phyloP scores from a whole-genome alignment of 2,329 filamentous ascomycete genomes.

The Cryphonectria nitschkei region DNA sequence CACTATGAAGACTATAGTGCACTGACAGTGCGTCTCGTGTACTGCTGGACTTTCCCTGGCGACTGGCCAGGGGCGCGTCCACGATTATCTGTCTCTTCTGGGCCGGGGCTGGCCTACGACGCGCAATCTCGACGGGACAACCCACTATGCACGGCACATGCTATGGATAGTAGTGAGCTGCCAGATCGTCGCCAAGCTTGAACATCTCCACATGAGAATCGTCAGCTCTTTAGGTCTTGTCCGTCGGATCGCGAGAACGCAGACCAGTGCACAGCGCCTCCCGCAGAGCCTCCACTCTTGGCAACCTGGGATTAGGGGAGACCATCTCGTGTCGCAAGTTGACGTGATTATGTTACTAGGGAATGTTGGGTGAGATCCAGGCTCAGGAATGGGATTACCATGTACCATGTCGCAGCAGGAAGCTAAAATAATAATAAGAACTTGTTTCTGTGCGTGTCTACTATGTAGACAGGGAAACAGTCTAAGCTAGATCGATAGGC shows the following conservation, averaged over 20 bases:
- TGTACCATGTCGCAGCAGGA: neutral
- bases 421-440: neutral
- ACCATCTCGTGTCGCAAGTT: constrained; percentile 1
- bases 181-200: neutral
- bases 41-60: neutral
- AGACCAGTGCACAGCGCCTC: neutral
- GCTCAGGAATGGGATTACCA: neutral
- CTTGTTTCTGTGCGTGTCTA: neutral
- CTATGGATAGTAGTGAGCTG: neutral
- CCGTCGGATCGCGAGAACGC: neutral
- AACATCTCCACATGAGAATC: neutral
- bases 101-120: neutral
- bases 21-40: neutral
- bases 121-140: neutral
- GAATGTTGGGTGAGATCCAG: neutral
- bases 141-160: neutral
- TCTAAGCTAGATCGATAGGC: neutral
- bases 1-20: no score
- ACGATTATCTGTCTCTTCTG: neutral
- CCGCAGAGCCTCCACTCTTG: constrained; percentile 11
- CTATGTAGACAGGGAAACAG: neutral
- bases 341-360: neutral
- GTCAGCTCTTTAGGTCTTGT: neutral
- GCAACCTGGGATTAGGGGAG: neutral
- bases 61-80: neutral